Evolutionary conservation across 2,329 filamentous ascomycete genomes (phyloP), one percentile per base, ranked within the genome.

Genomic region (Colletotrichum cordylinicola): DNA sequence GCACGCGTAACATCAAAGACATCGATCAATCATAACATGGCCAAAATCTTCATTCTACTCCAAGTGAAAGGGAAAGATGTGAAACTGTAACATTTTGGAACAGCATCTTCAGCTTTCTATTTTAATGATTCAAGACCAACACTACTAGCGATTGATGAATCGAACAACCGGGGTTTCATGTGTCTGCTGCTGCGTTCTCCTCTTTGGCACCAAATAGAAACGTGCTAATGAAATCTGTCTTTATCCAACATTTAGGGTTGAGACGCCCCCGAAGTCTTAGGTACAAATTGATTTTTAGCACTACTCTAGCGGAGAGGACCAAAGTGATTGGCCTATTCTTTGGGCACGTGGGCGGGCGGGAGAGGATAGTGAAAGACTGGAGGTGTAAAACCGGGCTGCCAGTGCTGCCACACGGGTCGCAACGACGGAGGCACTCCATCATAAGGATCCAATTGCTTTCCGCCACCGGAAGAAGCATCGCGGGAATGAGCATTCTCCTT

Each of bases 231-330:
- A 52, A 24, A 6, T 52, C 10, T 6, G 43, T 48, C 43, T 48
- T 9, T 33, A 12, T 33, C 10, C 31, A 12, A 33, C 31, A 12
- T 33, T 12, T 10, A 12, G 31, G 31, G 9, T 33, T 33, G 31
- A 10, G 9, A 10, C 1, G 31, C 31, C 10, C 3, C 3, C 31
- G 10, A 3, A 33, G 12, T 33, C 10, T 1, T 2, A 9, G 3
- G 3, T 1, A 10, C 4, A 10, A 12, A 33, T 33, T 12, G 10
- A 33, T 10, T 33, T 33, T 3, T 31, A 33, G 31, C 31, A 33
- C 31, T 33, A 4, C 9, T 33, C 9, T 9, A 33, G 9, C 2
- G 10, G 4, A 10, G 4, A 33, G 10, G 21, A 52, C 12, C 43
- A 52, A 2, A 24, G n/a, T 8, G 18, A 21, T 21, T 13, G 2